phyloP scores from a whole-genome alignment of 108 stramenopile genomes.

The Epipyxis sp. region DNA sequence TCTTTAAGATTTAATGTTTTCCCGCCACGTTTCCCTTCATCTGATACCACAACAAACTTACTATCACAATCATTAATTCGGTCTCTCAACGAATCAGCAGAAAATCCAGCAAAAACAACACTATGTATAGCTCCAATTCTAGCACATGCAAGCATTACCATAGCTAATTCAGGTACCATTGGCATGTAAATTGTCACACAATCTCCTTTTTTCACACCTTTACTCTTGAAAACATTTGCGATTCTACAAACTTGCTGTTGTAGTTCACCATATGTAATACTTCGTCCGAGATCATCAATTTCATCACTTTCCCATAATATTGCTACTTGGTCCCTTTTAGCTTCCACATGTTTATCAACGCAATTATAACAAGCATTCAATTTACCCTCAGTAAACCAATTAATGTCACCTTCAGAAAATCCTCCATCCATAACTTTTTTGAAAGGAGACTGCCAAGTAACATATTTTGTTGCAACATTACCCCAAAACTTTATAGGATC shows the following conservation, averaged over 20 bases:
- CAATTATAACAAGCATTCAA: conserved; percentile 69
- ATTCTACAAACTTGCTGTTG: conserved; percentile 69
- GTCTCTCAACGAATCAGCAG: conserved; percentile 79
- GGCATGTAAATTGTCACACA: conserved; percentile 97
- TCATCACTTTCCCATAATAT: conserved; percentile 84
- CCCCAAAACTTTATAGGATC: conserved; percentile 49
- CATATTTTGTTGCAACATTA: conserved; percentile 33
- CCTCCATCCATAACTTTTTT: neutral
- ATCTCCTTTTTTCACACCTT: conserved; percentile 76
- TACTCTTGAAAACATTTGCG: conserved; percentile 78
- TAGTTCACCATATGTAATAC: conserved; percentile 70
- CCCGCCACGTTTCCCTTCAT: conserved; percentile 75
- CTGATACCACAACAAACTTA: conserved; percentile 76
- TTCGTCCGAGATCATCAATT: conserved; percentile 63
- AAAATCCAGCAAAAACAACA: conserved; percentile 96
- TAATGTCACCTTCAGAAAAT: conserved; percentile 61
- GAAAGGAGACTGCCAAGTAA: conserved; percentile 14
- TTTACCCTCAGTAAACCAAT: conserved; percentile 68
- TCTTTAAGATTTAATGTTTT: conserved; percentile 73
- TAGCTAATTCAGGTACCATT: conserved; percentile 92
- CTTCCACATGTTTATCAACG: conserved; percentile 60
- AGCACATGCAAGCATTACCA: conserved; percentile 96
- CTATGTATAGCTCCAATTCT: conserved; percentile 93
- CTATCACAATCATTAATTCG: conserved; percentile 77
- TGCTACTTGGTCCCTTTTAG: conserved; percentile 64